Evolutionary conservation across 352 stramenopile genomes (phyloP), one percentile per base, ranked within the genome.

Genomic region (Globisporangium camurandrum): DNA sequence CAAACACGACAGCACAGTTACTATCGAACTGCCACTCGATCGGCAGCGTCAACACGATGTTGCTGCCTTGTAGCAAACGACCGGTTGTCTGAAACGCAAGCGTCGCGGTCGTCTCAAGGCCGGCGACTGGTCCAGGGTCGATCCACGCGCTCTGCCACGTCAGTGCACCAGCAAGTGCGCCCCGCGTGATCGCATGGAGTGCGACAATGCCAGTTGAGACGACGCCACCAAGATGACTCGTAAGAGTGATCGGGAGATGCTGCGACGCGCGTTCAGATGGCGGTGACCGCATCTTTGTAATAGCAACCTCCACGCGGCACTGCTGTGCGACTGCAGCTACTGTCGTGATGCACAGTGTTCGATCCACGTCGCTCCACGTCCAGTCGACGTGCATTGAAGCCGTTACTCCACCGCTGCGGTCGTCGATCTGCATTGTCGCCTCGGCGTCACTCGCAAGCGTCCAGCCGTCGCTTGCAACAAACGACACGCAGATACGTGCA

Each of bases 51-150:
- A 88, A 38, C 12, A 53, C 8, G 26, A 88, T 70, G 0, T 51
- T 44, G 6, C 73, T 69, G 22, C 61, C 56, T 6, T 51, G 30
- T 16, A 58, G 36, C 11, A 88, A 65, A 20, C 59, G 57, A 1
- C 76, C 76, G 17, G 45, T 72, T 3, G 62, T 72, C 23, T 63
- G 52, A n/a, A 86, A 64, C 1, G 54, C 53, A 16, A 86, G 47
- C 2, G 57, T 60, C 3, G 71, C 69, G 2, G 54, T 81, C 0
- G 69, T 84, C 19, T 56, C 46, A 17, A 86, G 52, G 6, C 62
- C 71, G 3, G 76, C 71, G 16, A 88, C 76, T 26, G 73, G 67
- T 8, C 76, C 76, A 16, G 76, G 76, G 11, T 34, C 48, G 22
- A 68, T 69, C 28, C 71, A 23, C 4, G 61, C 46, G 23, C 64